phyloP scores from a whole-genome alignment of 371 early-diverging fungal genomes.

The Syncephalastrum racemosum region DNA sequence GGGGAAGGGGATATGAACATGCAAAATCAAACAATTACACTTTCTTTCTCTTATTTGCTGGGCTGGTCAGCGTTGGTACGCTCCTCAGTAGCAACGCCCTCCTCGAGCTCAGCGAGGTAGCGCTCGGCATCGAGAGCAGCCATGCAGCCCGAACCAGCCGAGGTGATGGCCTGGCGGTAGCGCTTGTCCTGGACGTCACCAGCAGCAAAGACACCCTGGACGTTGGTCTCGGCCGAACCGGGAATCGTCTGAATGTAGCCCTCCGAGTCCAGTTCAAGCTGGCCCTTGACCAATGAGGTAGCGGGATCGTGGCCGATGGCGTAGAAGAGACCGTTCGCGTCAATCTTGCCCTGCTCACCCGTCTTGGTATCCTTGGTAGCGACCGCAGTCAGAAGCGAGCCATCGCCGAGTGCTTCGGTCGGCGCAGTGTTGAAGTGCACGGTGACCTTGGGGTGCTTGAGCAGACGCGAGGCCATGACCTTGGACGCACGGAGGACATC shows the following conservation, averaged over 20 bases:
- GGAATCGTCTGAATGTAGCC: slow-evolving; percentile 91
- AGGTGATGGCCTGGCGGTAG: slow-evolving; percentile 84
- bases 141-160: slow-evolving; percentile 91
- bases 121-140: slow-evolving; percentile 93
- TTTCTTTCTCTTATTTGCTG: too few relatives aligned
- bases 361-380: slow-evolving; percentile 74
- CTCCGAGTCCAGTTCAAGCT: slow-evolving; percentile 77
- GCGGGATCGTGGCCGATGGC: slow-evolving; percentile 99
- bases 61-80: too few relatives aligned
- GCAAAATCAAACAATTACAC: too few relatives aligned
- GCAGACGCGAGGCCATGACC: slow-evolving; percentile 92
- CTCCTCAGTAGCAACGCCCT: too few relatives aligned
- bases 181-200: slow-evolving; percentile 98
- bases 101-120: slow-evolving; percentile 61
- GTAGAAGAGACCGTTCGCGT: slow-evolving; percentile 95
- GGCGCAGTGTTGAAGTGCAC: slow-evolving; percentile 91
- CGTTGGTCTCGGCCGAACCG: slow-evolving; percentile 79
- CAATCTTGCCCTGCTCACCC: slow-evolving; percentile 61
- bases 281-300: slow-evolving; percentile 75
- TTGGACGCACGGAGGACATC: slow-evolving; percentile 95
- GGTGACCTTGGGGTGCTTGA: slow-evolving; percentile 86
- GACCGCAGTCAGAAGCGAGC: slow-evolving; percentile 70
- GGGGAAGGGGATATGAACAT: too few relatives aligned
- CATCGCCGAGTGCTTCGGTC: slow-evolving; percentile 84
- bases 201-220: slow-evolving; percentile 95